Conservation (phyloP, 441 rosid species). For the Gossypium schwendimanii region DNA sequence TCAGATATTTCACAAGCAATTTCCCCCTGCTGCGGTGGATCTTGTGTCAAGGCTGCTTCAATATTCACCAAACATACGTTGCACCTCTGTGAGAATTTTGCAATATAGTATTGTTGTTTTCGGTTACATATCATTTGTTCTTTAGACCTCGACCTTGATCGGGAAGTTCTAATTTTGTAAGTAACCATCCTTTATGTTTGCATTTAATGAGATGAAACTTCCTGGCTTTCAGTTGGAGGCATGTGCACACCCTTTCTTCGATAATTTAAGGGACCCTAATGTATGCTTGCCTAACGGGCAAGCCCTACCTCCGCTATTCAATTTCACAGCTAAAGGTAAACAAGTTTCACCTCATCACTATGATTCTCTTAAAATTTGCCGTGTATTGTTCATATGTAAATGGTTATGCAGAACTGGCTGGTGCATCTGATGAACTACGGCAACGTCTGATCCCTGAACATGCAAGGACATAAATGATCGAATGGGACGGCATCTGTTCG, state of each 20-base stretch:
- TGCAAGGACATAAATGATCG: slow-evolving; percentile 23
- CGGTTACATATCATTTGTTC: background rate
- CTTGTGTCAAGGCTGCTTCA: slow-evolving; percentile 82
- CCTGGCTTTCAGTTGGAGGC: slow-evolving; percentile 57
- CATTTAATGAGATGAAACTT: slow-evolving; percentile 9
- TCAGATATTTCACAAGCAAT: slow-evolving; percentile 60
- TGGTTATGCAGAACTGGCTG: slow-evolving; percentile 64
- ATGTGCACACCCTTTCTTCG: slow-evolving; percentile 75
- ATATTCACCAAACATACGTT: slow-evolving; percentile 74
- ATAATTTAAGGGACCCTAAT: slow-evolving; percentile 57
- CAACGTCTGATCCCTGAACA: slow-evolving; percentile 42
- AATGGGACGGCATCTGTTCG: slow-evolving; percentile 3
- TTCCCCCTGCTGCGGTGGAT: slow-evolving; percentile 68
- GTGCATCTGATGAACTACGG: slow-evolving; percentile 60
- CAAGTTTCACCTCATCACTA: background rate
- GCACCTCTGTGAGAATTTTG: slow-evolving; percentile 55
- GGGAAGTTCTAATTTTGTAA: background rate
- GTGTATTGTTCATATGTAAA: slow-evolving; percentile 5
- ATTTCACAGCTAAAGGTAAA: slow-evolving; percentile 66
- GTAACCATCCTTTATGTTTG: background rate
- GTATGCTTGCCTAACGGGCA: slow-evolving; percentile 63
- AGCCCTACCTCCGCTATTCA: slow-evolving; percentile 62
- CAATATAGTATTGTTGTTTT: background rate
- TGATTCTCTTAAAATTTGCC: slow-evolving; percentile 1
- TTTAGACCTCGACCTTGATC: background rate